These are phyloP conservation scores for Pleurotus djamor DNA, from an alignment of 768 basidiomycete genomes.

Conservation along the genomic window DNA sequence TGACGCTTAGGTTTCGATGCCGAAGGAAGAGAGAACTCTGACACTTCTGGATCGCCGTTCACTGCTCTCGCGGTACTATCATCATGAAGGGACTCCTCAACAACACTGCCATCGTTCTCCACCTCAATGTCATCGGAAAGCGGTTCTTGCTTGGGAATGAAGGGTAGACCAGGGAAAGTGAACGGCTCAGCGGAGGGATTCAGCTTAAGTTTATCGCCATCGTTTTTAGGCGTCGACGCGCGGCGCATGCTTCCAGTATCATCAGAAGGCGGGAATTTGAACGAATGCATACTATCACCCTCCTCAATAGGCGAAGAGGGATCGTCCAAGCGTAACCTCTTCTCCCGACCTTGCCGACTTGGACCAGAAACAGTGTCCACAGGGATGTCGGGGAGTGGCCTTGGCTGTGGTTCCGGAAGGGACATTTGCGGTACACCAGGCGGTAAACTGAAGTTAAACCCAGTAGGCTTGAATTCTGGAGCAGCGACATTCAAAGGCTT, in stretches of 20 bases:
- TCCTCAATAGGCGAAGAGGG: slow-evolving; percentile 42
- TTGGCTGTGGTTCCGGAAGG: slow-evolving; percentile 24
- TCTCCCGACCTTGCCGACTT: slow-evolving; percentile 72
- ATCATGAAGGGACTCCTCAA: slow-evolving; percentile 25
- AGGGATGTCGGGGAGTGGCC: slow-evolving; percentile 24
- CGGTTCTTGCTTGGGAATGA: slow-evolving; percentile 22
- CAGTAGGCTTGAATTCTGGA: slow-evolving; percentile 75
- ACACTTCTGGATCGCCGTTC: slow-evolving; percentile 17
- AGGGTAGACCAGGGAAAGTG: slow-evolving; percentile 55
- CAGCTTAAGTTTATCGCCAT: slow-evolving; percentile 23
- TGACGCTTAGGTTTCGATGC: slow-evolving; percentile 52
- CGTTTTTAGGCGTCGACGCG: slow-evolving; percentile 34
- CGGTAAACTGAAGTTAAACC: slow-evolving; percentile 71
- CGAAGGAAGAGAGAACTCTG: slow-evolving; percentile 23
- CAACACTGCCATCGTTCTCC: slow-evolving; percentile 11
- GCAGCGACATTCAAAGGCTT: slow-evolving; percentile 80
- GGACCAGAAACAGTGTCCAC: slow-evolving; percentile 40
- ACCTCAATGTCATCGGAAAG: slow-evolving; percentile 9
- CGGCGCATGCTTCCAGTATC: slow-evolving; percentile 50
- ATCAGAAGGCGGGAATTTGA: slow-evolving; percentile 67
- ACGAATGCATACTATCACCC: slow-evolving; percentile 63
- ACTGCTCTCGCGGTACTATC: slow-evolving; percentile 33
- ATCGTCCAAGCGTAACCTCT: slow-evolving; percentile 65
- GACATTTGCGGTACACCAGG: slow-evolving; percentile 62
- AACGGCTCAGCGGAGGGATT: slow-evolving; percentile 57